Conservation (phyloP, 371 early-diverging fungal genomes). For the Funneliformis caledonium region DNA sequence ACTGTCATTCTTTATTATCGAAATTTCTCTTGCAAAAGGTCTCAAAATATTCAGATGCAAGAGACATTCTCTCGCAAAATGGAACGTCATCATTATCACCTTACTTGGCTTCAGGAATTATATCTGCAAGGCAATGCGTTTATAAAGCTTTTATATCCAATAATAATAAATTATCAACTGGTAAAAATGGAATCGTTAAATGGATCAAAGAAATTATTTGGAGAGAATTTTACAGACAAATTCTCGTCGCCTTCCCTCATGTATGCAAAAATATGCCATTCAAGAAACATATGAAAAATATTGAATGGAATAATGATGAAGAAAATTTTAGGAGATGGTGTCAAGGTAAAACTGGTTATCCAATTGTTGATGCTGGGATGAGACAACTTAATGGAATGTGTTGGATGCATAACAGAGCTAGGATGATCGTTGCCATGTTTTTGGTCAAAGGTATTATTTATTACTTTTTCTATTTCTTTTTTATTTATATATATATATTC, state of each 20-base stretch:
- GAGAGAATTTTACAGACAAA: slow-evolving; percentile 57
- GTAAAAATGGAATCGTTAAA: too few relatives aligned
- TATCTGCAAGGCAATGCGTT: too few relatives aligned
- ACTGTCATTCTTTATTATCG: too few relatives aligned
- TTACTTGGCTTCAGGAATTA: too few relatives aligned
- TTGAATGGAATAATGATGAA: slow-evolving; percentile 48
- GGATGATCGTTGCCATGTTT: slow-evolving; percentile 72
- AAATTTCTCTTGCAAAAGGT: too few relatives aligned
- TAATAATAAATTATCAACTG: too few relatives aligned
- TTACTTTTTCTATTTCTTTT: neutral
- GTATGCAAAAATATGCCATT: slow-evolving; percentile 65
- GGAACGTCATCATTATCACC: too few relatives aligned
- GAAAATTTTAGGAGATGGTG: slow-evolving; percentile 58
- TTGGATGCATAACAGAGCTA: slow-evolving; percentile 71
- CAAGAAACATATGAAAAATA: slow-evolving; percentile 53
- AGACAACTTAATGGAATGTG: slow-evolving; percentile 58
- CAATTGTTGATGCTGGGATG: slow-evolving; percentile 76
- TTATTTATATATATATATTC: too few relatives aligned
- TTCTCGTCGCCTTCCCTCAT: slow-evolving; percentile 61
- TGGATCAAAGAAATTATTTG: too few relatives aligned
- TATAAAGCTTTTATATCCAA: too few relatives aligned
- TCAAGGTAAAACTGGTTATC: slow-evolving; percentile 69
- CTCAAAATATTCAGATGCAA: too few relatives aligned
- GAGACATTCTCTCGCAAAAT: too few relatives aligned
- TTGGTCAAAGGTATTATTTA: slow-evolving; percentile 54